Conservation (phyloP, 768 basidiomycete species). For the Boletus rubescentipes region DNA sequence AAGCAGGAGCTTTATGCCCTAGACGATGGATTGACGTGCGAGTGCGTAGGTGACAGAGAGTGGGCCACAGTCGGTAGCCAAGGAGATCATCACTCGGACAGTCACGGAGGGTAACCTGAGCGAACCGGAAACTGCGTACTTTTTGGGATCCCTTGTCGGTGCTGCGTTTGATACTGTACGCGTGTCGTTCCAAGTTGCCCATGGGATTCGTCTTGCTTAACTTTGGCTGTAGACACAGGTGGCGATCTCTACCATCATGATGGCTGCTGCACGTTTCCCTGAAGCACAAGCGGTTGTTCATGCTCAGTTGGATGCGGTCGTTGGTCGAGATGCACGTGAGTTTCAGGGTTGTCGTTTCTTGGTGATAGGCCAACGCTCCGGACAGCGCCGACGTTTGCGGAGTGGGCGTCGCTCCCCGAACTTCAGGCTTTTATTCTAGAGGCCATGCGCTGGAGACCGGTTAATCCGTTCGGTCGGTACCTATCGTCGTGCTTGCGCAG, state of each 20-base stretch:
- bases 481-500: background rate
- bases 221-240: constrained; percentile 23
- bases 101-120: constrained; percentile 47
- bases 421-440: constrained; percentile 41
- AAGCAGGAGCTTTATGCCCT: background rate
- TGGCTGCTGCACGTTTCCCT: constrained; percentile 39
- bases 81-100: constrained; percentile 49
- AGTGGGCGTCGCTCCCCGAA: constrained; percentile 32
- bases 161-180: constrained; percentile 57
- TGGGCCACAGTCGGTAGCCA: constrained; percentile 42
- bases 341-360: background rate
- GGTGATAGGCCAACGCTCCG: background rate
- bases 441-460: constrained; percentile 39
- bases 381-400: constrained; percentile 39
- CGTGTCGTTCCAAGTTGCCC: background rate
- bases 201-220: background rate
- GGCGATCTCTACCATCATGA: constrained; percentile 30
- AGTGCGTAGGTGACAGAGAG: constrained; percentile 8
- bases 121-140: constrained; percentile 54
- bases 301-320: constrained; percentile 36
- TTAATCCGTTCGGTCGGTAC: constrained; percentile 31
- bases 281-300: constrained; percentile 35
- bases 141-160: constrained; percentile 61
- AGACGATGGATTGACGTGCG: background rate
- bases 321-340: constrained; percentile 35